phyloP scores from a whole-genome alignment of 2,329 filamentous ascomycete genomes.

The Colletotrichum acutatum region DNA sequence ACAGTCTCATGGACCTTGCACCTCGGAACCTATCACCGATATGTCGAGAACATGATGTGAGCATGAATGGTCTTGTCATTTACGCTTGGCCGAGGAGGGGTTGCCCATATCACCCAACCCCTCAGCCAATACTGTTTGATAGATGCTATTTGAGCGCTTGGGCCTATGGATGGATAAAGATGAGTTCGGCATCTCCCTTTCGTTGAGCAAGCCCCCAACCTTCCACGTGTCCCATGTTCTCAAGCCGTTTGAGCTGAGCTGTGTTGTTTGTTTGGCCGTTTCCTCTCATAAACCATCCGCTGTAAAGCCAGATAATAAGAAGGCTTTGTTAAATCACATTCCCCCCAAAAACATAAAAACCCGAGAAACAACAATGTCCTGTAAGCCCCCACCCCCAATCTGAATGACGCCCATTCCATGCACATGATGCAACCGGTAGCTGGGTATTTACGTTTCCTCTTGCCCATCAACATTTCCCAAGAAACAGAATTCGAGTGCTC shows the following conservation, averaged over 20 bases:
- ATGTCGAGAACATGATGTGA: neutral
- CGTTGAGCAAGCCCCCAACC: neutral
- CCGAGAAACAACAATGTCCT: slow-evolving; percentile 7
- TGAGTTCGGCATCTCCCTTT: neutral
- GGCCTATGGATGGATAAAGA: neutral
- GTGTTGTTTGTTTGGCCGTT: neutral
- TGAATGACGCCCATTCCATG: slow-evolving; percentile 33
- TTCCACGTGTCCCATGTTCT: neutral
- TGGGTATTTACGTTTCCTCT: slow-evolving; percentile 28
- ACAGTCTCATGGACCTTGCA: too few relatives aligned
- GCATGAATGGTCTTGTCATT: neutral
- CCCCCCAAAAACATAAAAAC: neutral
- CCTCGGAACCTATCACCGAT: neutral
- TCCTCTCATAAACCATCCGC: neutral
- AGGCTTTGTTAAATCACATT: slow-evolving; percentile 2
- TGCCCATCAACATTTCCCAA: slow-evolving; percentile 5
- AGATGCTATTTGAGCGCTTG: slow-evolving; percentile 11
- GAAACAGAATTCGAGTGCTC: slow-evolving; percentile 10
- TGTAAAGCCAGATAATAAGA: neutral
- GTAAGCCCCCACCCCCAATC: neutral
- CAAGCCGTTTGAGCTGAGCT: neutral
- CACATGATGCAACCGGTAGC: slow-evolving; percentile 30
- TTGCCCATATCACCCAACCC: neutral
- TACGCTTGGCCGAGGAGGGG: neutral
- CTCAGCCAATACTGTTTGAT: slow-evolving; percentile 12